Percentiles rank a stretch among this genome's conserved stretches.
Evolutionary conservation across 2,329 filamentous ascomycete genomes (phyloP).

Genomic region (Fusarium coicis): DNA sequence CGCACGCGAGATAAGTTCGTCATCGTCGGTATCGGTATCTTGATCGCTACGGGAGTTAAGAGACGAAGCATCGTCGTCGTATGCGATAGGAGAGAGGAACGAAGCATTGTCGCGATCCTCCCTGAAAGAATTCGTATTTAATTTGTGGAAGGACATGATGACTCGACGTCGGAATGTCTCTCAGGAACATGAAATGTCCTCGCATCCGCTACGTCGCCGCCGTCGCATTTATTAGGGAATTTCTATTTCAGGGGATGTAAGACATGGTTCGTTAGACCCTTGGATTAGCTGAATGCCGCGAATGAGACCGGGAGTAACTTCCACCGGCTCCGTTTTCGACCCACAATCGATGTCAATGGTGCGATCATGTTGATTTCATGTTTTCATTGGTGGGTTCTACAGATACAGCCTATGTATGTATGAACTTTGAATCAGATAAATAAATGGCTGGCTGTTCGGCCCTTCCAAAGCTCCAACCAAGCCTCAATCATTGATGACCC

Average conservation of each 20-base stretch:
- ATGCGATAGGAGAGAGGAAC: slow-evolving; percentile 71
- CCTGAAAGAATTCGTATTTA: slow-evolving; percentile 36
- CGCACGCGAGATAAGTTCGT: slow-evolving; percentile 72
- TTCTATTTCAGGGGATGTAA: slow-evolving; percentile 35
- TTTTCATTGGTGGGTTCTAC: background rate
- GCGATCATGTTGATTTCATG: background rate
- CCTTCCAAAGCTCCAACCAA: background rate
- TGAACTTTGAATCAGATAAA: background rate
- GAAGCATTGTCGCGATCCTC: slow-evolving; percentile 51
- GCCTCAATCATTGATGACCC: background rate
- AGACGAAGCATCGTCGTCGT: slow-evolving; percentile 76
- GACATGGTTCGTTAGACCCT: slow-evolving; percentile 32
- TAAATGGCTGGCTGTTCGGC: background rate
- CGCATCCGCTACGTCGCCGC: slow-evolving; percentile 18
- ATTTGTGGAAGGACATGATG: slow-evolving; percentile 39
- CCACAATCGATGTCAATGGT: slow-evolving; percentile 7
- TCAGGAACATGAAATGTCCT: slow-evolving; percentile 27
- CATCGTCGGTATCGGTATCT: slow-evolving; percentile 81
- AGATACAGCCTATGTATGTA: background rate
- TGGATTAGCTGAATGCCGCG: slow-evolving; percentile 26
- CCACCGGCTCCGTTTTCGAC: slow-evolving; percentile 31
- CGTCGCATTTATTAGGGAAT: slow-evolving; percentile 22
- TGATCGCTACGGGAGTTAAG: slow-evolving; percentile 75
- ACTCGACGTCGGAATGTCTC: slow-evolving; percentile 22
- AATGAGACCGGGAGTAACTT: slow-evolving; percentile 41